Evolutionary conservation across 1,139 yeast species (phyloP).

Genomic region (Suhomyces bokatorum): DNA sequence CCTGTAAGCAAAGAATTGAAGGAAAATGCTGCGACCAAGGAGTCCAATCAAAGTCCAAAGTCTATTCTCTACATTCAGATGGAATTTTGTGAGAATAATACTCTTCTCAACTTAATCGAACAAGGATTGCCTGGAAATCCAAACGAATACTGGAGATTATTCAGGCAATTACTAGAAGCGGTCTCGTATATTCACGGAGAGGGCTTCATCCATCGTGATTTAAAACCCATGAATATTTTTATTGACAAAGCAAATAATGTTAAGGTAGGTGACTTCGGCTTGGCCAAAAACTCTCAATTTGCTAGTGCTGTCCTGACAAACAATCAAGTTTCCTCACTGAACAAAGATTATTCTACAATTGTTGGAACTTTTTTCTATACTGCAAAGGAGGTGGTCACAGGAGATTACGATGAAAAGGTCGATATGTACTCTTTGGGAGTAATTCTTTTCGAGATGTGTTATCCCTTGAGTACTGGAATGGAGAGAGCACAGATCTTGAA

Average conservation of each 20-base stretch:
- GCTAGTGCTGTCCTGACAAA: slow-evolving; percentile 40
- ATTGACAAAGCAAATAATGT: slow-evolving; percentile 86
- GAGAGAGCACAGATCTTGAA: slow-evolving; percentile 77
- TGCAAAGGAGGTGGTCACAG: slow-evolving; percentile 82
- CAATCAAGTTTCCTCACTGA: slow-evolving; percentile 37
- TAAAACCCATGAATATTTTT: slow-evolving; percentile 94
- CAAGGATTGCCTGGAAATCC: slow-evolving; percentile 74
- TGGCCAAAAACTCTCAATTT: slow-evolving; percentile 76
- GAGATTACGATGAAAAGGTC: slow-evolving; percentile 84
- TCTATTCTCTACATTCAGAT: slow-evolving; percentile 80
- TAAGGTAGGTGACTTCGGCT: slow-evolving; percentile 95
- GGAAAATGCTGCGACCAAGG: background rate
- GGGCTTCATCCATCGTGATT: slow-evolving; percentile 92
- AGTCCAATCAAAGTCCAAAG: slow-evolving; percentile 30
- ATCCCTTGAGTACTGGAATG: slow-evolving; percentile 82
- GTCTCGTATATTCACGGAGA: slow-evolving; percentile 87
- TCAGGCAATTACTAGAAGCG: slow-evolving; percentile 89
- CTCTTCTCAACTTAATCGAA: slow-evolving; percentile 76
- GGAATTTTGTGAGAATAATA: slow-evolving; percentile 97
- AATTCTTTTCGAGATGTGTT: slow-evolving; percentile 93
- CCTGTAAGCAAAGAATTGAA: slow-evolving; percentile 12
- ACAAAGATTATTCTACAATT: slow-evolving; percentile 81
- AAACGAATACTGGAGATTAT: slow-evolving; percentile 84
- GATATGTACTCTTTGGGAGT: slow-evolving; percentile 95
- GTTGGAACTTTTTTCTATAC: slow-evolving; percentile 93